Percentiles rank a stretch among this genome's conserved stretches.
Evolutionary conservation across 495 filamentous ascomycete species (phyloP).

Genomic region (Aspergillus hancockii): DNA sequence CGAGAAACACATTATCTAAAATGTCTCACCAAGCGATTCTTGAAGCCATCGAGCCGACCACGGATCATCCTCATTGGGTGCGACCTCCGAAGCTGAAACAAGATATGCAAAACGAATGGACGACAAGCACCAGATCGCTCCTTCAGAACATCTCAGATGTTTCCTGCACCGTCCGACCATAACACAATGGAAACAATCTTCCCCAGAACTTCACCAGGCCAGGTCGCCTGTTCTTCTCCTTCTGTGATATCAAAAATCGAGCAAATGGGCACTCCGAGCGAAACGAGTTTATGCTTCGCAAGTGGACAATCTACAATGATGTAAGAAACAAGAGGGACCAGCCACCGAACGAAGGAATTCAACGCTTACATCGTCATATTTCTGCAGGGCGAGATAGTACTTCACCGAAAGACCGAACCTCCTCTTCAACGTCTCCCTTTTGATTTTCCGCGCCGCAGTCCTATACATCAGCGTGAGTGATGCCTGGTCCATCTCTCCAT

Average conservation of each 20-base stretch:
- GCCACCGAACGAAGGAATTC: neutral
- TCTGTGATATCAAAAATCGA: conserved; percentile 33
- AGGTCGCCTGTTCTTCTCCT: conserved; percentile 18
- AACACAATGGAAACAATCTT: conserved; percentile 40
- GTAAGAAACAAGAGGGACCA: neutral
- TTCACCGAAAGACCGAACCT: conserved; percentile 29
- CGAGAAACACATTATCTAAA: neutral
- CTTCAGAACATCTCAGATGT: conserved; percentile 26
- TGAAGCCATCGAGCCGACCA: conserved; percentile 2
- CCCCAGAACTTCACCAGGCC: conserved; percentile 37
- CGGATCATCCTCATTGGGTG: conserved; percentile 1
- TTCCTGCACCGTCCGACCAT: conserved; percentile 33
- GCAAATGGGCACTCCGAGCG: conserved; percentile 37
- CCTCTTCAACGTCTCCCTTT: conserved; percentile 20
- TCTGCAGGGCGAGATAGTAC: conserved; percentile 32
- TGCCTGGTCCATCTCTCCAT: conserved; percentile 20
- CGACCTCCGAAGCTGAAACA: conserved; percentile 4
- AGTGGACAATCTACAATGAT: conserved; percentile 27
- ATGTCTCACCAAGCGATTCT: neutral
- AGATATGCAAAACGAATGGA: neutral
- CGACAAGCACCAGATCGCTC: neutral
- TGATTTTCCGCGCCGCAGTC: conserved; percentile 30
- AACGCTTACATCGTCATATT: conserved; percentile 34
- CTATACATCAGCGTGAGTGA: conserved; percentile 26
- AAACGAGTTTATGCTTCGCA: conserved; percentile 37